phyloP scores from a whole-genome alignment of 192 early-diverging fungal species.

The Podochytrium sp. region DNA sequence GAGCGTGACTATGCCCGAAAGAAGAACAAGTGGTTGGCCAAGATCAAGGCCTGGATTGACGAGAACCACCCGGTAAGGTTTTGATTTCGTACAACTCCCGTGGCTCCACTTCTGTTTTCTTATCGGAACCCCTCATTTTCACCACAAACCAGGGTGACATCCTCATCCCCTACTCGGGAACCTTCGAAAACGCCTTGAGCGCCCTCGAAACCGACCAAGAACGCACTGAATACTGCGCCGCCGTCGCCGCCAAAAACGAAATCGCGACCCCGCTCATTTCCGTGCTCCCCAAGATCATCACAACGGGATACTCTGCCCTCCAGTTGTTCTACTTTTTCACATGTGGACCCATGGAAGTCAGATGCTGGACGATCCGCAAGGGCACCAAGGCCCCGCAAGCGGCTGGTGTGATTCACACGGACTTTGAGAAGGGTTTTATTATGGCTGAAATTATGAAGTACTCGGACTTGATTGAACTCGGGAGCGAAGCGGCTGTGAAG shows the following conservation, averaged over 20 bases:
- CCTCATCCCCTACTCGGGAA: constrained; percentile 90
- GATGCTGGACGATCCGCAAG: constrained; percentile 89
- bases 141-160: constrained; percentile 61
- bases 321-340: constrained; percentile 94
- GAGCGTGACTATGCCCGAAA: constrained; percentile 88
- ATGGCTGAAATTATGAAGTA: constrained; percentile 81
- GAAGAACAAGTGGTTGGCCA: constrained; percentile 92
- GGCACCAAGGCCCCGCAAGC: constrained; percentile 87
- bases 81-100: neutral
- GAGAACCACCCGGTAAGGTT: constrained; percentile 70
- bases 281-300: constrained; percentile 87
- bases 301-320: constrained; percentile 87
- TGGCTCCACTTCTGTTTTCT: neutral
- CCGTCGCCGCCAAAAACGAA: constrained; percentile 61
- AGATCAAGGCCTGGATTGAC: constrained; percentile 94
- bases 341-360: constrained; percentile 86
- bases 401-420: constrained; percentile 91
- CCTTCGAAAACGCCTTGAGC: constrained; percentile 72
- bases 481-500: constrained; percentile 90
- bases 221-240: constrained; percentile 64
- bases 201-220: constrained; percentile 57
- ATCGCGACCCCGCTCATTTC: constrained; percentile 44
- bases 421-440: constrained; percentile 86
- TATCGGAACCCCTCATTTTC: neutral
- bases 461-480: constrained; percentile 82